Evolutionary conservation across 2,329 filamentous ascomycete genomes (phyloP), one percentile per base, ranked within the genome.

Genomic region (Lachnellula suecica): DNA sequence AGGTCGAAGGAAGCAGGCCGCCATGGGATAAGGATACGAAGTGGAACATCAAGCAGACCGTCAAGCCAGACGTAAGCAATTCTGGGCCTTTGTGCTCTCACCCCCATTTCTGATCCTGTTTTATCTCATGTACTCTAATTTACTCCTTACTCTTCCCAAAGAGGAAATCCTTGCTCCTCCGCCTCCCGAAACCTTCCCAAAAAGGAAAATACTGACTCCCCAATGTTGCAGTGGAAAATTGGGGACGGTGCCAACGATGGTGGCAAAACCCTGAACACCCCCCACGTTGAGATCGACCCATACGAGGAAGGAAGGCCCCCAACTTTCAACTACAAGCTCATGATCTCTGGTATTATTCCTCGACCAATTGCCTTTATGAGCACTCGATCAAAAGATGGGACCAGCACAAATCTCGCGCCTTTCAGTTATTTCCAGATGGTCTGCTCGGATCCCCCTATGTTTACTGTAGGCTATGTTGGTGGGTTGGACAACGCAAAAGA

Each of bases 401-500:
- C 64, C 29, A 76, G 72, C 24, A 83, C 82, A 15, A 97, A 97
- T 71, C 78, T 97, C 2, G 90, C 92, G 0, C 92, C 91, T 0
- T 96, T 94, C 70, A 88, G 83, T 66, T 97, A 94, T 74, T 91
- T 91, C 69, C 87, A 91, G 68, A 71, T 96, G 57, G 78, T 96
- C 60, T 84, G 84, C 69, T 88, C 94, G 68, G 92, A 97, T 67
- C 93, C 92, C 4, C 92, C 92, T 0, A 75, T 95, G 40, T 95
- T 97, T 70, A 79, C 83, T 8, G 73, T 85, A 24, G 79, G 82
- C 40, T 75, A 82, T 65, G 63, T 75, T 4, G 68, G 70, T 15
- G 55, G 71, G 4, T 60, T 77, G 6, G 70, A 68, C 4, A 60
- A 74, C 4, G 83, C 87, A 19, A 97, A 96, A 71, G 92, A 97